These are phyloP conservation scores for Rhizoclosmatium globosum DNA, from an alignment of 192 early-diverging fungal species.

Conservation along the genomic window DNA sequence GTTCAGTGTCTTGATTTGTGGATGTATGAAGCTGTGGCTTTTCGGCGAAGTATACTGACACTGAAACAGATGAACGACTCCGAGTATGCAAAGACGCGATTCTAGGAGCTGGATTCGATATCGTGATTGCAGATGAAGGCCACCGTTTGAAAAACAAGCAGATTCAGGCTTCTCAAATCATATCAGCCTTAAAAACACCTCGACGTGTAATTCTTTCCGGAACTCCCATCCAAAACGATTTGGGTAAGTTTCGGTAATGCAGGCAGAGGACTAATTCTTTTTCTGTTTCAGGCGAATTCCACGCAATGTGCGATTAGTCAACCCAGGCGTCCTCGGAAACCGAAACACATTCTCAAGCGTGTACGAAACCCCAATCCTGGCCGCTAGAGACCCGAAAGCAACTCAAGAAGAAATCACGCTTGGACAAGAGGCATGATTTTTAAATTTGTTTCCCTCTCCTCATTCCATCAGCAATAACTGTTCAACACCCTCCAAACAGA, in stretches of 20 bases:
- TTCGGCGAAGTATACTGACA: too few relatives aligned
- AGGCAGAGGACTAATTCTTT: too few relatives aligned
- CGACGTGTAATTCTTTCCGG: conserved; percentile 57
- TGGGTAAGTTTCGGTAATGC: too few relatives aligned
- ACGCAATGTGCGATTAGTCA: conserved; percentile 79
- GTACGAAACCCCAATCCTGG: conserved; percentile 54
- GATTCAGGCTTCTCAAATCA: conserved; percentile 40
- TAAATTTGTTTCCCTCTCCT: neutral
- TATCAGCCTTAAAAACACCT: conserved; percentile 33
- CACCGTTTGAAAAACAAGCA: conserved; percentile 56
- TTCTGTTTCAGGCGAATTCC: conserved; percentile 82
- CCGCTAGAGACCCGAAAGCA: conserved; percentile 34
- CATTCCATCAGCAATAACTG: neutral
- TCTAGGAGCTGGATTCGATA: conserved; percentile 37
- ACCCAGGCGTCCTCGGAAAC: conserved; percentile 60
- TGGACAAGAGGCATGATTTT: conserved; percentile 32
- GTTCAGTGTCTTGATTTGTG: conserved; percentile 34
- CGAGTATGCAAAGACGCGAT: conserved; percentile 33
- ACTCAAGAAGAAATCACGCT: conserved; percentile 37
- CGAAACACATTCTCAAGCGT: conserved; percentile 39
- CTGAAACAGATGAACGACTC: conserved; percentile 34
- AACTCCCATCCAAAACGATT: conserved; percentile 62
- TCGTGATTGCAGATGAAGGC: conserved; percentile 58
- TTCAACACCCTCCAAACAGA: neutral
- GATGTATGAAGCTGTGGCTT: too few relatives aligned